Evolutionary conservation across 2,329 filamentous ascomycete species (phyloP), one percentile per base, ranked within the genome.

Genomic region (Ophiosphaerella narmari): DNA sequence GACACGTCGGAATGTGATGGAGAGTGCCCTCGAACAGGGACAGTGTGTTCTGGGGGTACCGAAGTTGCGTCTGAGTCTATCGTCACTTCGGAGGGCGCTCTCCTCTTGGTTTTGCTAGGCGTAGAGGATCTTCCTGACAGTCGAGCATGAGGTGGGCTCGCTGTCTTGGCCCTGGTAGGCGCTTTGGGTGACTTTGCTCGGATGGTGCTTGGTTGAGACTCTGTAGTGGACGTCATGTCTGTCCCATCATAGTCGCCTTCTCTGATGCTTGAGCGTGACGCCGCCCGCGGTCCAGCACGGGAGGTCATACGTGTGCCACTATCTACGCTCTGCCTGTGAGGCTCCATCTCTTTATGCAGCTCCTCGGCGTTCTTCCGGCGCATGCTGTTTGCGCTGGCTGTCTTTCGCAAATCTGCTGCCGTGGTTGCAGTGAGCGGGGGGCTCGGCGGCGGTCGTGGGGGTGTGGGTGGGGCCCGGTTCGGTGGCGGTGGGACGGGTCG

Each of bases 31-130:
- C 65, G 61, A 35, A 59, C 50, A 35, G 55, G 50, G 33, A 58
- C 40, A 38, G 54, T 53, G 38, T 70, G 74, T 13, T 77, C 74
- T 33, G 74, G 75, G 62, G 58, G 76, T 54, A 78, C 68, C 0
- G 77, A 77, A 6, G 77, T 80, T 14, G 75, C 74, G 41, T 79
- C 73, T 1, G 77, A 78, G 50, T 78, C 77, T 14, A 75, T 68
- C 4, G 76, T 77, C 21, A 77, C 54, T 24, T 68, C 74, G 0
- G 76, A 78, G 9, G 67, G 64, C 16, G 70, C 67, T 40, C 72
- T 70, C 9, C 73, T 73, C 48, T 55, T 61, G 37, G 43, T 54
- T 36, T 57, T 62, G 39, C 54, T 43, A 7, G 62, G 59, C 26
- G 61, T 63, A 14, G 59, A 57, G 31, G 57, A 59, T 35, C 68